Evolutionary conservation across 164 flowering plant genomes (phyloP).

Genomic region (Stephania japonica): DNA sequence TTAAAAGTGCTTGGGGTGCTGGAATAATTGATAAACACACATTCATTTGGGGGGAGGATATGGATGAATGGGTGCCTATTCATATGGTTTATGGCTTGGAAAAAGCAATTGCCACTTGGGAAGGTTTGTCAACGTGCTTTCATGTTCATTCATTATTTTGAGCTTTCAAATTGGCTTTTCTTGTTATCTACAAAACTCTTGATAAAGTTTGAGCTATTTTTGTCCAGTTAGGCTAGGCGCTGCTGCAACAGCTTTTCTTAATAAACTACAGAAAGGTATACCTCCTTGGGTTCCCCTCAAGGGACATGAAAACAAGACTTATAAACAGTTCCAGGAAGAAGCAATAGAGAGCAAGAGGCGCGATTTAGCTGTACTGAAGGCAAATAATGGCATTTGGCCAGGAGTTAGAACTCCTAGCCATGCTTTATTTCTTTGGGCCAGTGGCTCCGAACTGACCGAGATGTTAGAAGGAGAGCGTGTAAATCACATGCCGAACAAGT

Average conservation of each 20-base stretch:
- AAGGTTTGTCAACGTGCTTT: constrained; percentile 47
- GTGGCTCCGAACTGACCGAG: constrained; percentile 84
- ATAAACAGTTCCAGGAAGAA: constrained; percentile 83
- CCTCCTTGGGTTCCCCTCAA: constrained; percentile 92
- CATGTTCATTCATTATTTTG: background rate
- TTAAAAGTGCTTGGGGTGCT: constrained; percentile 89
- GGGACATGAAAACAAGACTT: constrained; percentile 76
- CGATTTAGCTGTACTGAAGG: constrained; percentile 76
- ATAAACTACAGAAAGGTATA: constrained; percentile 78
- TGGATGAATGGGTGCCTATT: constrained; percentile 99
- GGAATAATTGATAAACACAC: constrained; percentile 90
- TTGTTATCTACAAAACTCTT: background rate
- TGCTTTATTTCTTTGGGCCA: constrained; percentile 93
- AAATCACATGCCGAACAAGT: constrained; percentile 88
- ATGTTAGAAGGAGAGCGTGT: constrained; percentile 51
- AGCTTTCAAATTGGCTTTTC: background rate
- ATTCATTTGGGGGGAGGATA: constrained; percentile 96
- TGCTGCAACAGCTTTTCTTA: constrained; percentile 74
- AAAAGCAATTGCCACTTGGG: constrained; percentile 94
- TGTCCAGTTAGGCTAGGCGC: constrained; percentile 79
- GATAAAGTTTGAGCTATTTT: constrained; percentile 5
- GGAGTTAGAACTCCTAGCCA: constrained; percentile 82
- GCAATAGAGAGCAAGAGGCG: constrained; percentile 83
- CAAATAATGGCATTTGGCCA: constrained; percentile 92
- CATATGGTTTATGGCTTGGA: constrained; percentile 90